Evolutionary conservation across 1,139 yeast species (phyloP), one percentile per base, ranked within the genome.

Genomic region (Blastobotrys illinoisensis): DNA sequence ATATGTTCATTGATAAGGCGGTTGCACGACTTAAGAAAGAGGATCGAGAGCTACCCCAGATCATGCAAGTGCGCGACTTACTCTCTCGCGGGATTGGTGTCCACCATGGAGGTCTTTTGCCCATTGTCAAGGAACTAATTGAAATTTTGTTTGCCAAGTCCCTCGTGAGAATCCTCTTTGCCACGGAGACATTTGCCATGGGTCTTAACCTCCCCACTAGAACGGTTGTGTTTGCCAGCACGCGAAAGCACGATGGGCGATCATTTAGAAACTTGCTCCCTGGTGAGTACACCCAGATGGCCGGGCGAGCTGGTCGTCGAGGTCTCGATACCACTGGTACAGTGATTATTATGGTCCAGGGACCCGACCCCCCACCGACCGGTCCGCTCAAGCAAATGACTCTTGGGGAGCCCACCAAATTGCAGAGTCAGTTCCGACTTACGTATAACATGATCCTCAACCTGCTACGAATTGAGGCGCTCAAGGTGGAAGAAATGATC

Each of bases 271-370:
- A 85, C 65, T 75, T 93, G 58, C 76, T 86, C 9, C 97, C 99
- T 0, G 99, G 99, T 48, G 99, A 93, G 69, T 93, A 91, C 69
- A 95, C 97, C 1, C 99, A 93, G 72, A 93, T 95, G 99, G 91
- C 98, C 0, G 99, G 99, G 53, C 82, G 99, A 72, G 99, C 99
- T 1, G 99, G 99, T 61, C 84, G 99, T 74, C 85, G 99, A 78
- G 99, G 99, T 48, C 75, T 93, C 60, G 99, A 93, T 75, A 76
- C 83, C 26, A 88, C 88, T 1, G 99, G 99, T 64, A 91, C 97
- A 0, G 99, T 95, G n/a, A 90, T 95, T 57, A 83, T 91, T 23
- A 89, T 93, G 96, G 79, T 95, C 1, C 83, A 82, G 50, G 85
- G 85, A 26, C 90, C 95, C 0, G 73, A 86, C 21, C 76, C 80